phyloP scores from a whole-genome alignment of 2,329 filamentous ascomycete species.

The Rosellinia necatrix region DNA sequence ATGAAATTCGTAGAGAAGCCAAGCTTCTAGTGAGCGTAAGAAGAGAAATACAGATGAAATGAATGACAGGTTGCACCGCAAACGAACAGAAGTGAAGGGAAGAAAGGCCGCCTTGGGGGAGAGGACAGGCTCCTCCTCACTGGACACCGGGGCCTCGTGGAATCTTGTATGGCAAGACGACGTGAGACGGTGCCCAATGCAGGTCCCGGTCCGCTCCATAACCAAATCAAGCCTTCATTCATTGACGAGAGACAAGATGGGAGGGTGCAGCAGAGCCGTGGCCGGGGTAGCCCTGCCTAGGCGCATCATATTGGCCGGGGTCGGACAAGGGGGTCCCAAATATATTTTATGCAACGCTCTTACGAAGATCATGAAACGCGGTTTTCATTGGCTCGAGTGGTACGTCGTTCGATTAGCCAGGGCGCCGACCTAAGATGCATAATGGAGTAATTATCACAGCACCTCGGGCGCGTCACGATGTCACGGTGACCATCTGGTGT shows the following conservation, averaged over 20 bases:
- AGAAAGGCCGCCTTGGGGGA: constrained; percentile 9
- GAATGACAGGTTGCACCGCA: constrained; percentile 22
- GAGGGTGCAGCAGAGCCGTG: constrained; percentile 29
- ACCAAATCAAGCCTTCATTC: constrained; percentile 24
- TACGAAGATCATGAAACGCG: constrained; percentile 30
- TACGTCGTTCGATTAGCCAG: constrained; percentile 18
- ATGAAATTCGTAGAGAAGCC: constrained; percentile 24
- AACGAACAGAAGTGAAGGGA: constrained; percentile 25
- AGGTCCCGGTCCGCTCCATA: constrained; percentile 26
- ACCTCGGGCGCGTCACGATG: constrained; percentile 6
- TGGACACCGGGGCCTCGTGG: constrained; percentile 6
- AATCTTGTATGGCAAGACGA: constrained; percentile 23
- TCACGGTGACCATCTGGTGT: constrained; percentile 1
- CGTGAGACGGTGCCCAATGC: constrained; percentile 27
- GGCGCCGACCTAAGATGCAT: constrained; percentile 4
- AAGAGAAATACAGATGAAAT: constrained; percentile 22
- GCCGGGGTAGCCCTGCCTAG: constrained; percentile 31
- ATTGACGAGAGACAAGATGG: constrained; percentile 20
- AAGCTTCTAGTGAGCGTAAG: constrained; percentile 24
- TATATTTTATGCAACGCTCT: constrained; percentile 28
- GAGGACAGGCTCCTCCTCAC: too few relatives aligned
- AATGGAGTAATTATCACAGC: constrained; percentile 14
- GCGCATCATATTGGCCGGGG: constrained; percentile 32
- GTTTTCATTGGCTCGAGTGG: constrained; percentile 22
- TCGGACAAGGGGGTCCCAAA: constrained; percentile 31